Evolutionary conservation across 2,329 filamentous ascomycete species (phyloP).

Genomic region (Penicillium sp.): DNA sequence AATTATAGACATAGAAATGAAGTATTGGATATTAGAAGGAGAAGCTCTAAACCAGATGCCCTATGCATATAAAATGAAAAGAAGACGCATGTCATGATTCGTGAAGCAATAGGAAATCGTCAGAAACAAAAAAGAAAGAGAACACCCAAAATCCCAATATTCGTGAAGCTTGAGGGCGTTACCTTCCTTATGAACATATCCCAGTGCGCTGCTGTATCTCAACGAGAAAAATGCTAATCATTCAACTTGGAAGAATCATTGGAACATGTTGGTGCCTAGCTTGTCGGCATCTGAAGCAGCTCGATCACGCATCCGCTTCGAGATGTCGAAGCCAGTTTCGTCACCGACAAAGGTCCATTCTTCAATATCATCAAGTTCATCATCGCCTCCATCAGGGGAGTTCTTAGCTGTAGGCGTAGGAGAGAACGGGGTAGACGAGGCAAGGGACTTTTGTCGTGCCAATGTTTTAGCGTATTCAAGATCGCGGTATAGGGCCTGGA

Average conservation of each 20-base stretch:
- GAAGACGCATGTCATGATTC: constrained; percentile 8
- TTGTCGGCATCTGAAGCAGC: constrained; percentile 26
- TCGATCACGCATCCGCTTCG: constrained; percentile 35
- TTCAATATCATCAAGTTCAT: constrained; percentile 65
- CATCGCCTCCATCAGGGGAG: constrained; percentile 40
- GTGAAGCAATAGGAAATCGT: background rate
- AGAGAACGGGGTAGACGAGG: constrained; percentile 36
- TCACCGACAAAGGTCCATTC: constrained; percentile 90
- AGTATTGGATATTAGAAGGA: constrained; percentile 3
- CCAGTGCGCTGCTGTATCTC: background rate
- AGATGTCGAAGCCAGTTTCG: constrained; percentile 49
- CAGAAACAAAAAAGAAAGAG: background rate
- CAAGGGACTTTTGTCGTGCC: constrained; percentile 60
- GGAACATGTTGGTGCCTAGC: constrained; percentile 16
- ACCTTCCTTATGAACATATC: background rate
- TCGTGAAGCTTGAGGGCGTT: background rate
- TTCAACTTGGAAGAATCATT: background rate
- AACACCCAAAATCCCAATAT: background rate
- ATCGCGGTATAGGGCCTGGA: constrained; percentile 90
- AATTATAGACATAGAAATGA: background rate
- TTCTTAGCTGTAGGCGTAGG: constrained; percentile 36
- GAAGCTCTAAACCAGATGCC: background rate
- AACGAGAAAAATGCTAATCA: background rate
- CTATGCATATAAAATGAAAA: constrained; percentile 5
- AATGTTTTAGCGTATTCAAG: constrained; percentile 87